Percentiles rank a stretch among this genome's conserved stretches.
phyloP scores from a whole-genome alignment of 352 stramenopile species.

The Detonula confervacea region DNA sequence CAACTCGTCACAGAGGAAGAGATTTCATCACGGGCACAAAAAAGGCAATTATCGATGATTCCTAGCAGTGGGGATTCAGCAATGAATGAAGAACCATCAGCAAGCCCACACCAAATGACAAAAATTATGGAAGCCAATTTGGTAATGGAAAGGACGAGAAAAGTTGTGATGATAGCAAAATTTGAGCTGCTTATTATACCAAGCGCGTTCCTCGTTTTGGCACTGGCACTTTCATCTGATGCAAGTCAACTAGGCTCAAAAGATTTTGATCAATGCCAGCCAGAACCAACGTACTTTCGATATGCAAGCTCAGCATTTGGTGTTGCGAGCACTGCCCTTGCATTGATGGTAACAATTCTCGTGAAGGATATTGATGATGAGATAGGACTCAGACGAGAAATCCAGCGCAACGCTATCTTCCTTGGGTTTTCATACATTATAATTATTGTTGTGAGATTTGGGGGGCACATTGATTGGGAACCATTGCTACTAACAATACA shows the following conservation, averaged over 20 bases:
- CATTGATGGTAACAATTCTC: slow-evolving; percentile 12
- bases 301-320: slow-evolving; percentile 21
- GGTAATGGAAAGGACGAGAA: slow-evolving; percentile 16
- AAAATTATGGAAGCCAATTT: slow-evolving; percentile 19
- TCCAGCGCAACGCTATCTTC: slow-evolving; percentile 31
- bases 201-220: slow-evolving; percentile 18
- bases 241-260: slow-evolving; percentile 16
- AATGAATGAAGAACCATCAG: too few relatives aligned
- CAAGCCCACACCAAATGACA: too few relatives aligned
- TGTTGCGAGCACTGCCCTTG: slow-evolving; percentile 15
- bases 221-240: slow-evolving; percentile 9
- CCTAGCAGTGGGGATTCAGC: too few relatives aligned
- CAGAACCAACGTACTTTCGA: slow-evolving; percentile 10
- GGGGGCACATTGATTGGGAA: slow-evolving; percentile 26
- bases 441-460: slow-evolving; percentile 26
- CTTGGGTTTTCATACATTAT: slow-evolving; percentile 25
- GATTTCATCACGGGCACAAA: slow-evolving; percentile 25
- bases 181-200: slow-evolving; percentile 6
- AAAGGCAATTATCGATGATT: background rate
- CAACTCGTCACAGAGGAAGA: slow-evolving; percentile 26
- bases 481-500: slow-evolving; percentile 46
- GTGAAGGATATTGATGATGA: slow-evolving; percentile 47
- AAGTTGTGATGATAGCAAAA: slow-evolving; percentile 19
- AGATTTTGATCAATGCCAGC: slow-evolving; percentile 28
- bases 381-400: slow-evolving; percentile 30